A percentile compares a stretch with the other conserved stretches of the same genome.
These are phyloP conservation scores for Helianthus tuberosus DNA, from an alignment of 129 eudicot species.

Conservation along the genomic window DNA sequence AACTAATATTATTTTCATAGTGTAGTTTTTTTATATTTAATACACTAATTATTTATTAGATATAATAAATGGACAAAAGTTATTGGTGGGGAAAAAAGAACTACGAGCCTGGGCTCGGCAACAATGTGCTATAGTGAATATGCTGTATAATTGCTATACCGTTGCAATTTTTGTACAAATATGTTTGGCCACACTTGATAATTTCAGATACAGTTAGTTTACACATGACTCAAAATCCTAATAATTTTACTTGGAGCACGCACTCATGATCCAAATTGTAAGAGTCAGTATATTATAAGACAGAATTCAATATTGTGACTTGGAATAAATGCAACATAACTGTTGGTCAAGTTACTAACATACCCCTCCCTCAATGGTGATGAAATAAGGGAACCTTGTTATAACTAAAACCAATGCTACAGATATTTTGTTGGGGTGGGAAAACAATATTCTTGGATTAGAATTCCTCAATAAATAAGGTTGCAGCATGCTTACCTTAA, in stretches of 20 bases:
- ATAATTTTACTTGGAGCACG: not conserved
- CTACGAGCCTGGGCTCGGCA: not conserved
- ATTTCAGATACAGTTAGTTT: not conserved
- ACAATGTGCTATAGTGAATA: not conserved
- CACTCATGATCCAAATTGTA: not conserved
- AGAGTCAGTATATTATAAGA: not conserved
- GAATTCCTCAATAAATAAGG: not conserved
- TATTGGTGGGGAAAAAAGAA: not conserved
- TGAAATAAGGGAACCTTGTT: not conserved
- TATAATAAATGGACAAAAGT: not conserved
- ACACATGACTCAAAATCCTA: constrained; percentile 1
- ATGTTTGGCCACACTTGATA: no score
- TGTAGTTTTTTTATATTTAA: not conserved
- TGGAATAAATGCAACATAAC: constrained; percentile 14
- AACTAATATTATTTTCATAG: not conserved
- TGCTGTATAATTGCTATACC: not conserved
- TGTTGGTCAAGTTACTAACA: constrained; percentile 7
- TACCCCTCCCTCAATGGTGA: not conserved
- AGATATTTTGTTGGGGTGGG: not conserved
- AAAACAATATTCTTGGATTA: constrained; percentile 1
- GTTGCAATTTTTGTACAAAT: not conserved
- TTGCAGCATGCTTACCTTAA: constrained; percentile 42
- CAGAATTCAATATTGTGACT: not conserved
- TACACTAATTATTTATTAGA: not conserved
- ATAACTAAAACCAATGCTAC: constrained; percentile 14